Evolutionary conservation across 2,329 filamentous ascomycete species (phyloP).

Genomic region (Fusarium falciforme): DNA sequence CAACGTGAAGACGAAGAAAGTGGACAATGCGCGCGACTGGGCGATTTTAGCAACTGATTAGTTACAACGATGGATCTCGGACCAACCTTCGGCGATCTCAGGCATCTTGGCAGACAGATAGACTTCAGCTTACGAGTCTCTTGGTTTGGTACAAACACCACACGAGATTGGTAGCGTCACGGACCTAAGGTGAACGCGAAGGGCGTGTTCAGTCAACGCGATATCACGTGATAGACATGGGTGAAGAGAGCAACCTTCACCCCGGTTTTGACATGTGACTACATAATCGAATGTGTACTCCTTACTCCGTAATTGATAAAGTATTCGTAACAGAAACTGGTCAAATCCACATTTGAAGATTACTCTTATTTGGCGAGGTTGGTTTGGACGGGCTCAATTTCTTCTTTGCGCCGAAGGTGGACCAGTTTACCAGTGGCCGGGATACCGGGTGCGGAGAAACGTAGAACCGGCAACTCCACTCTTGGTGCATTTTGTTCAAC

Average conservation of each 20-base stretch:
- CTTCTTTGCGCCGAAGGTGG: slow-evolving; percentile 5
- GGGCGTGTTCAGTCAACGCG: slow-evolving; percentile 20
- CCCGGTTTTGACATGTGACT: neutral
- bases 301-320: neutral
- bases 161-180: slow-evolving; percentile 19
- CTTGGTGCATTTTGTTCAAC: slow-evolving; percentile 40
- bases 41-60: slow-evolving; percentile 3
- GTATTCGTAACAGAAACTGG: neutral
- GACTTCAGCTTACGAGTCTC: neutral
- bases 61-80: slow-evolving; percentile 4
- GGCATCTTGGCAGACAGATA: slow-evolving; percentile 59
- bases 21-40: slow-evolving; percentile 88
- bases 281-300: neutral
- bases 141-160: neutral
- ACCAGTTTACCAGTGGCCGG: neutral
- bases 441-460: slow-evolving; percentile 28
- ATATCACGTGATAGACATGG: slow-evolving; percentile 38
- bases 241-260: neutral
- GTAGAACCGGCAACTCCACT: slow-evolving; percentile 27
- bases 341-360: neutral
- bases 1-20: slow-evolving; percentile 83
- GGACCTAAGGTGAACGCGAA: slow-evolving; percentile 3
- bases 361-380: neutral
- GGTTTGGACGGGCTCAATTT: neutral
- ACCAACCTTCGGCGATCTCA: slow-evolving; percentile 70